Base-by-base conservation (phyloP, 345 rosid genomes). In the Syzygium aqueum region DNA sequence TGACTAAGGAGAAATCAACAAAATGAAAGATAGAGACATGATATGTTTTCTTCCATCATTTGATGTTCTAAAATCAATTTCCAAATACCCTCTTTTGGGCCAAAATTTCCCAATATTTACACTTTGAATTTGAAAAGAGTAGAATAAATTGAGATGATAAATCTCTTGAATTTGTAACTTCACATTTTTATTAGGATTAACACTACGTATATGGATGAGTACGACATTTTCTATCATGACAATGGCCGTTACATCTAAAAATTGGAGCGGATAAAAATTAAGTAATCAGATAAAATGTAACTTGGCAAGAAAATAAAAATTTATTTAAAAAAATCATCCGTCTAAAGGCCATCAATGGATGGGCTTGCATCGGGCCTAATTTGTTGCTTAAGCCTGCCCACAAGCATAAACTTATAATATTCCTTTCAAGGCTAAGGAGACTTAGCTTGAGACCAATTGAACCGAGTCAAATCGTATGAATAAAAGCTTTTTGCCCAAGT, bases 401-500 rank as follows among this genome's bases (percentile, higher is more conserved):
- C 28, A 25, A 25, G 2, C 5, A 25, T 10, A 57, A 14, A 4
- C 19, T 52, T 50, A 9, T 2, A 11, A 50, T 50, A 50, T 50
- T 9, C 12, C 12, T 50, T 50, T 50, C 17, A 0, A 6, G 7
- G 5, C 17, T 21, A 7, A 25, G 57, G 11, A 9, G 0, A 23
- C 57, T 54, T 23, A 23, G 14, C 63, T 57, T 4, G 3, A 10
- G n/a, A 57, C 63, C 63, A 4, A 57, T 23, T 23, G n/a, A 10
- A 56, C 13, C 13, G 27, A 56, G 2, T 23, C 1, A 11, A 1
- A 56, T 56, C 1, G 0, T 23, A 1, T 56, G 0, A 23, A 56
- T 2, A 56, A 4, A 56, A 8, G 61, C 63, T 56, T 56, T 56
- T n/a, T 12, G 73, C 16, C 9, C 33, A 6, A 61, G 33, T 61